Evolutionary conservation across 257 asterid genomes (phyloP), one percentile per base, ranked within the genome.

Genomic region (Knoxia roxburghii): DNA sequence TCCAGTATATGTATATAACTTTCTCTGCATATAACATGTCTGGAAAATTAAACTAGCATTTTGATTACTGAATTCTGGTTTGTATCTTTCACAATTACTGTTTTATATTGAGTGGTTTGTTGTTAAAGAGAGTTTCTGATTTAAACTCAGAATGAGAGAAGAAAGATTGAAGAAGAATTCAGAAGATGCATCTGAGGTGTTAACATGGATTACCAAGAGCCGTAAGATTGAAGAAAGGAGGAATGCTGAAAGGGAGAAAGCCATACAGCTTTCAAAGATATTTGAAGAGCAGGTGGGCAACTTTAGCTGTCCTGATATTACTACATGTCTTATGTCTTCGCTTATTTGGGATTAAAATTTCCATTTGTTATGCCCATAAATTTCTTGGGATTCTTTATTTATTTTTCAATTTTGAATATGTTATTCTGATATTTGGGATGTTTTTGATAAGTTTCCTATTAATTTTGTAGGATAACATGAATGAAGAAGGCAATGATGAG

Each of bases 271-370:
- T 79, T 94, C 96, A 12, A 85, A 73, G 75, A 65, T 81, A 61
- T 94, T 94, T 72, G 99, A 90, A 80, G 99, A 90, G 92, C 97
- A 87, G 96, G 99, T 76, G 54, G 46, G 71, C 72, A 53, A 52
- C 54, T 54, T 60, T 49, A 61, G 63, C 29, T 56, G 52, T 23
- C n/a, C 67, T n/a, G 43, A 46, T 33, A 30, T 3, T 49, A n/a
- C n/a, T n/a, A n/a, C n/a, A n/a, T n/a, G n/a, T n/a, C n/a, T n/a
- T 13, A 1, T 23, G 17, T 57, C 7, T 54, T 41, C 45, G 4
- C 70, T n/a, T n/a, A n/a, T n/a, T n/a, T n/a, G n/a, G n/a, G n/a
- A n/a, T n/a, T n/a, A n/a, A n/a, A n/a, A n/a, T n/a, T n/a, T n/a
- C n/a, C n/a, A n/a, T n/a, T n/a, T n/a, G n/a, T n/a, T n/a, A n/a